Conservation (phyloP, 1,284 basidiomycete genomes). For the Rhodofomes roseus region DNA sequence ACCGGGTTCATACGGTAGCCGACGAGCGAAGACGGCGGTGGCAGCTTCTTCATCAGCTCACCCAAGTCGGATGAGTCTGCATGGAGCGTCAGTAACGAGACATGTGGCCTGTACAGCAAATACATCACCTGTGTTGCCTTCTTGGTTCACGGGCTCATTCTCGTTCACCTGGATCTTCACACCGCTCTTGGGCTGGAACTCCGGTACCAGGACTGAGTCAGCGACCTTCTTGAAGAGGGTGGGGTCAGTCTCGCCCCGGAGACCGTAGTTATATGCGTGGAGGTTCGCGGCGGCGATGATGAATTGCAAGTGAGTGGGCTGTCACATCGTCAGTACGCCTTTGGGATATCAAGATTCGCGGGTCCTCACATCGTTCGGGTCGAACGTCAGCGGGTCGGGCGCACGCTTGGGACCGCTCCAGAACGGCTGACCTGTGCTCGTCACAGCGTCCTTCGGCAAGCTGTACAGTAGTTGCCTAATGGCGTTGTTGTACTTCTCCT, state of each 20-base stretch:
- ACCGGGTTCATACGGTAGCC: conserved; percentile 94
- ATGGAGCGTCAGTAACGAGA: conserved; percentile 6
- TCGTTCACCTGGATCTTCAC: conserved; percentile 96
- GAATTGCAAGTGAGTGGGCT: conserved; percentile 88
- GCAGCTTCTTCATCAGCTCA: conserved; percentile 64
- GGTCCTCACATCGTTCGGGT: conserved; percentile 76
- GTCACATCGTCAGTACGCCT: conserved; percentile 1
- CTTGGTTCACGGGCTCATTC: conserved; percentile 77
- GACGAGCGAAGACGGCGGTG: conserved; percentile 86
- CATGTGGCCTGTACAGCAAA: neutral
- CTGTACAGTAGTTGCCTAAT: conserved; percentile 94
- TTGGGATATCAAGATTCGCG: neutral
- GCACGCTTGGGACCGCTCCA: conserved; percentile 98
- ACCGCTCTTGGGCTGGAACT: conserved; percentile 90
- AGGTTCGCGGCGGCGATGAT: conserved; percentile 94
- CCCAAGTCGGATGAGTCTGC: conserved; percentile 52
- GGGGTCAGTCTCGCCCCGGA: conserved; percentile 86
- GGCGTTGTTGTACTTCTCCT: conserved; percentile 91
- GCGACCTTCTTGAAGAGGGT: conserved; percentile 82
- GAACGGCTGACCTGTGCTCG: conserved; percentile 90
- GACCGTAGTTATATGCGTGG: conserved; percentile 97
- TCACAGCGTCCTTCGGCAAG: conserved; percentile 89
- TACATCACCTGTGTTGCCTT: conserved; percentile 33
- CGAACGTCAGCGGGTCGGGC: conserved; percentile 88
- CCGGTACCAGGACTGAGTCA: conserved; percentile 85